Evolutionary conservation across 192 early-diverging fungal species (phyloP), one percentile per base, ranked within the genome.

Genomic region (Chytriomyces hyalinus): DNA sequence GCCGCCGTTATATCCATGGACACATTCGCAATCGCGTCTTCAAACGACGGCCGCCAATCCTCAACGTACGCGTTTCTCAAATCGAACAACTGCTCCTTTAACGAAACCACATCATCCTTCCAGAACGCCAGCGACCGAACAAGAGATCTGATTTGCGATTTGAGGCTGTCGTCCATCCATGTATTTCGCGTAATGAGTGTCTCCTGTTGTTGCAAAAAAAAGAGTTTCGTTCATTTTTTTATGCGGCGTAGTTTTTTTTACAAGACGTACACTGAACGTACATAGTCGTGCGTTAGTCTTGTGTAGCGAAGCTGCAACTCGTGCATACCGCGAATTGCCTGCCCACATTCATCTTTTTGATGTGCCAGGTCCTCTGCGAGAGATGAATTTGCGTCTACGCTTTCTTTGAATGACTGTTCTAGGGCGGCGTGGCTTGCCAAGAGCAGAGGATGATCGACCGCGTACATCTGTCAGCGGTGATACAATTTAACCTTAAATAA

Each of bases 281-380:
- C 72, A 63, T 28, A 73, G 43, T 78, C 77, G 50, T 78, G 62
- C 46, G 77, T 78, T 17, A 78, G 70, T 46, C 77, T 51, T 43
- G 77, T 78, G 61, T 78, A 63, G n/a, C 77, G 53, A 8, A 78
- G 70, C 43, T 78, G 77, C 28, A 78, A 61, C 48, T 78, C 77
- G 57, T 78, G 77, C 36, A 48, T 45, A 24, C 15, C 67, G 17
- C 80, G 20, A 46, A 81, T 78, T 36, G 69, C 61, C 47, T 67
- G 10, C 59, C 70, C 76, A 6, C 50, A 26, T 44, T 77, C 70
- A 45, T 69, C 67, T 49, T 70, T 60, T 9, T n/a, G 46, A n/a
- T 45, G 11, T 59, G 50, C 22, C 17, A 45, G 15, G 11, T 63
- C 48, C 11, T 77, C 65, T 5, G 76, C 78, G 44, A 82, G 51